Base-by-base conservation (phyloP, 441 rosid genomes). In the Pelargonium exstipulatum region DNA sequence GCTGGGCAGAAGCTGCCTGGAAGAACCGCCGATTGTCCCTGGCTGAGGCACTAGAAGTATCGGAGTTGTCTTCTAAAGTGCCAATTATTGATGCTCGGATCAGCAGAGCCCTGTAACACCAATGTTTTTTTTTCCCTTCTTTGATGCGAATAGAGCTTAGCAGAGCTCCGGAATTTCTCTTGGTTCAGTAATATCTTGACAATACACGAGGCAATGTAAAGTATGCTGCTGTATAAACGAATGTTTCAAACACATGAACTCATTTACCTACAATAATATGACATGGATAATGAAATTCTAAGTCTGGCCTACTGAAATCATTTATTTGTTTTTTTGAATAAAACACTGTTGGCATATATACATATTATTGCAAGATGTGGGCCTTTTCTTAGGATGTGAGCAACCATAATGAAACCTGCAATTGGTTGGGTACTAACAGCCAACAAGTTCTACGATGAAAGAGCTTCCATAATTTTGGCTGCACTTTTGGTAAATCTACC, bases 391-490 rank as follows among this genome's bases (percentile, higher is more conserved):
- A 32, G 37, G 37, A 32, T 32, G 37, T 32, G 37, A 32, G 7
- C 37, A 32, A 32, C 37, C 6, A 32, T 32, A 32, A 32, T 32
- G 37, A 18, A 51, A 51, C 58, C 51, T 46, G 51, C 13, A 10
- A 49, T 4, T 14, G 17, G n/a, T 12, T 12, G 16, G 17, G 6
- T 12, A 4, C 1, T 26, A 7, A 42, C 5, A 16, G 48, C 89
- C 74, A 67, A 93, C 96, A 80, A 88, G 77, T 76, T 93, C 97
- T 13, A 85, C 83, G 40, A 90, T 76, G 85, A 88, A n/a, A n/a
- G n/a, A n/a, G 87, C 75, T 93, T 93, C 97, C 92, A 90, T 77
- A 83, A 83, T 26, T 85, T 84, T 1, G 98, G 94, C 81, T 90
- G 77, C 70, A 60, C 88, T 81, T 84, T 90, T 7, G 96, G 96